Base-by-base conservation (phyloP, 75 land plant genomes). In the Picea glauca region DNA sequence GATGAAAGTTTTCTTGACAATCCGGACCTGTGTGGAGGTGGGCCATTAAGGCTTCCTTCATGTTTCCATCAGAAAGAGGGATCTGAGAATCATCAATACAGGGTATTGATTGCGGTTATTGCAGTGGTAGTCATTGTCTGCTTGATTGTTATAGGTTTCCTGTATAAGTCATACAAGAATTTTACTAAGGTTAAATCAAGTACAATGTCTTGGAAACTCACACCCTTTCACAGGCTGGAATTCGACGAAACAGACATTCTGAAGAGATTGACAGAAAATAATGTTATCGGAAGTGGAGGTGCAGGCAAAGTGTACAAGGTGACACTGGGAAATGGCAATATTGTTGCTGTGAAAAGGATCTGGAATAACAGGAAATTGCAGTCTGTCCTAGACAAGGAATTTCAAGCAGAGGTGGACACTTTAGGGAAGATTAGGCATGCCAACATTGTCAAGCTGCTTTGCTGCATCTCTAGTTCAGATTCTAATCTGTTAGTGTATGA, bases 151-250 rank as follows among this genome's bases (percentile, higher is more conserved):
- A 0, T 82, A 15, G 57, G 58, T 21, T 21, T n/a, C 31, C 23
- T n/a, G 13, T 73, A 23, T 30, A 73, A 21, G 75, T n/a, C 75
- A 54, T 6, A 76, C 1, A 81, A 58, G 74, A 68, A 73, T 62
- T 60, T 80, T 74, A 75, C 20, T 56, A 4, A 20, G 62, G 17
- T 17, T 20, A 73, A 78, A 32, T 64, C 18, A 32, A 66, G 32
- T 11, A 58, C 30, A 7, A 79, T 78, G 1, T 26, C 78, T 33
- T 96, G 96, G 98, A 93, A 93, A 85, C 80, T 91, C 12, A 93
- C 96, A 23, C 84, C 90, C 12, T 91, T 91, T 79, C 87, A 88
- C 61, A 76, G 50, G 56, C 0, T 89, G 38, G 60, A 68, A 23
- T 91, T 91, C 82, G 76, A 68, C 0, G 87, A 80, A 62, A 7